phyloP scores from a whole-genome alignment of 2,329 filamentous ascomycete species.

The Claviceps cyperi region DNA sequence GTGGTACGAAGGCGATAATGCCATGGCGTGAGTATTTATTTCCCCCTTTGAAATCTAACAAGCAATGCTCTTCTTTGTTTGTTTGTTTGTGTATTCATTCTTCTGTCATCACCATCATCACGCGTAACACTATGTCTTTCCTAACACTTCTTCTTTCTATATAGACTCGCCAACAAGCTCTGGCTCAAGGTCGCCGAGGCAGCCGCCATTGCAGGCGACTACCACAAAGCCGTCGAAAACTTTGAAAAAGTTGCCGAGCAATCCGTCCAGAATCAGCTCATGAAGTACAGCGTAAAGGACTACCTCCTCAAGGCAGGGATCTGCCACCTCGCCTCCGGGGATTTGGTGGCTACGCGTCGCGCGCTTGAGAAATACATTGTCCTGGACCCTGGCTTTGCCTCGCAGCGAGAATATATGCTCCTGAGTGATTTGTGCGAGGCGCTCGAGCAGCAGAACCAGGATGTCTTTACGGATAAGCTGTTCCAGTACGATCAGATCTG shows the following conservation, averaged over 20 bases:
- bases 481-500: constrained; percentile 86
- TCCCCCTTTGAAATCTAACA: no score
- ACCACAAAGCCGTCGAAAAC: constrained; percentile 65
- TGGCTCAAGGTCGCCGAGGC: constrained; percentile 87
- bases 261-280: constrained; percentile 76
- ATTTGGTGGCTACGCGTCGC: constrained; percentile 63
- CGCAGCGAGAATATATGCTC: constrained; percentile 68
- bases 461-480: constrained; percentile 71
- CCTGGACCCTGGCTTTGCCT: constrained; percentile 60
- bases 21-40: constrained; percentile 49
- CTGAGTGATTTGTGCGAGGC: constrained; percentile 62
- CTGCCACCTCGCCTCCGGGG: constrained; percentile 62
- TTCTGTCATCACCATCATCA: background rate
- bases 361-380: constrained; percentile 74
- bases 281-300: constrained; percentile 89
- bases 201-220: constrained; percentile 67
- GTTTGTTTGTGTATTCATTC: background rate
- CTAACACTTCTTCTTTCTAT: background rate
- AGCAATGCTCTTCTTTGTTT: background rate
- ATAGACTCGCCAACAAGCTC: constrained; percentile 77
- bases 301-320: constrained; percentile 91
- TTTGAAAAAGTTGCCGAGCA: constrained; percentile 73
- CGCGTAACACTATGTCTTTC: background rate
- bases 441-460: constrained; percentile 64
- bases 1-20: constrained; percentile 83